Base-by-base conservation (phyloP, 192 early-diverging fungal genomes). In the Haplosporangium gracile region DNA sequence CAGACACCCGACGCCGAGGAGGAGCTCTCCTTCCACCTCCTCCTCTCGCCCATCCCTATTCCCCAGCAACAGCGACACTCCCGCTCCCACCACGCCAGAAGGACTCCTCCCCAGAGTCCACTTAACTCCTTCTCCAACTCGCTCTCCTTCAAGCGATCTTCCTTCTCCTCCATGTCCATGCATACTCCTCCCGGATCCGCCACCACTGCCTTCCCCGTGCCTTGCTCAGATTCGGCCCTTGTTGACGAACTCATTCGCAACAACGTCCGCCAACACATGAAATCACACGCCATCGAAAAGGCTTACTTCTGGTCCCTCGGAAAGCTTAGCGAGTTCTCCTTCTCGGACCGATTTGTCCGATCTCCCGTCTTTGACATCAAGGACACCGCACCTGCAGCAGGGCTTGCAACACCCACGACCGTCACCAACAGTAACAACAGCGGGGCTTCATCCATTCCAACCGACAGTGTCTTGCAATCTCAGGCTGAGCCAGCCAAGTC, bases 331-430 rank as follows among this genome's bases (percentile, higher is more conserved):
- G 84, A 86, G 34, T 86, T 86, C 26, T 81, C 84, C 4, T 86
- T 86, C 68, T 86, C 84, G 5, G 84, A 86, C 60, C 84, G 84
- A 4, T 86, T 86, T 72, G 79, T 86, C 4, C 84, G 84, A 65
- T 86, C 84, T n/a, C 68, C 78, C 68, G 45, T 85, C 2, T 85
- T 85, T 70, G 60, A 79, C 26, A 74, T 80, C 24, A 75, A 76
- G 24, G 78, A 85, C 70, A 74, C 22, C 20, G 32, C 40, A 24
- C 32, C 57, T 22, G 11, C 57, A 51, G n/a, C 65, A 68, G 60
- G 18, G 5, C 29, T 29, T 32, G 60, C 29, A 65, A 10, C 60
- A 72, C 45, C 43, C 71, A 32, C 5, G 22, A 6, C 68, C 24
- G 4, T 38, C 47, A 26, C 60, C 9, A 51, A 4, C 9, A 51